Evolutionary conservation across 768 basidiomycete species (phyloP), one percentile per base, ranked within the genome.

Genomic region (Daedalea quercina): DNA sequence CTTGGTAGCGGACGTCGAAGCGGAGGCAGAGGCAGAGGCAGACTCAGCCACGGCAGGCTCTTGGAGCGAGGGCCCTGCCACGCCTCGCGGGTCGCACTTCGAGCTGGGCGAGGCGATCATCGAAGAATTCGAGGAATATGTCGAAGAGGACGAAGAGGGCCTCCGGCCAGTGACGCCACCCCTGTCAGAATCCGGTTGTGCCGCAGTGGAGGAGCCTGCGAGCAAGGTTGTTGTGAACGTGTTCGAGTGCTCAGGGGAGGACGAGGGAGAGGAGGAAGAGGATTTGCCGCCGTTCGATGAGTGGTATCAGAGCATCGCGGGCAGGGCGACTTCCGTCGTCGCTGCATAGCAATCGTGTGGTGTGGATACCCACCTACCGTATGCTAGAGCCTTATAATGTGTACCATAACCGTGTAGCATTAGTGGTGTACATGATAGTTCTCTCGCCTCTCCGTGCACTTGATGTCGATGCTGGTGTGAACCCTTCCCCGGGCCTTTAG

Each of bases 231-330:
- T 11, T 31, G 28, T 31, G 23, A 22, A 35, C 11, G n/a, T 15
- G 26, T 26, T 47, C 2, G 31, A n/a, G 24, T 31, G 35, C 23
- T 34, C 34, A 26, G 52, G 26, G 22, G 24, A 19, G 2, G 15
- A 25, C 40, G 23, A 24, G 11, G 54, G 53, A 25, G 61, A 60
- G 22, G 61, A 60, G 9, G 58, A 61, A 1, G 58, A 60, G 17
- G 60, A 49, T 3, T 57, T 63, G 24, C 61, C 61, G 8, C 57
- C 61, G 9, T 56, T 63, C 20, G 61, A 63, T 46, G 57, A 58
- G 13, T 63, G 57, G 59, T 63, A 63, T 46, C 55, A 54, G 44
- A 37, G 47, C 12, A 63, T 56, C 47, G 59, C 59, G 35, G 52
- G 33, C 22, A 57, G 61, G 20, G 15, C 33, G 9, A 22, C 48